phyloP scores from a whole-genome alignment of 2,329 filamentous ascomycete species.

The Seiridium cupressi region DNA sequence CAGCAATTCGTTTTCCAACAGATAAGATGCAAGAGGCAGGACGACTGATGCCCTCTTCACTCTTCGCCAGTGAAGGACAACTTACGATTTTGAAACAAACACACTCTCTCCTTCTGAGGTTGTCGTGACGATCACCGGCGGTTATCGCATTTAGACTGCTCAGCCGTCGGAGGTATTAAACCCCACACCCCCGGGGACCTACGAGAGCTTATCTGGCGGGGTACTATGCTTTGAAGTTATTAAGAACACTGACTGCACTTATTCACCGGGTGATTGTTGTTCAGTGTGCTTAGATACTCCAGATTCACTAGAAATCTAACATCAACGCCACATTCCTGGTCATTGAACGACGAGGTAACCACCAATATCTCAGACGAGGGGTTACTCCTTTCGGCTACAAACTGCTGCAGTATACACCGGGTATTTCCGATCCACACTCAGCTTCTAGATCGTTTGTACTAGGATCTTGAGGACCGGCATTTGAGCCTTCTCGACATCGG shows the following conservation, averaged over 20 bases:
- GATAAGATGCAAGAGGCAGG: background rate
- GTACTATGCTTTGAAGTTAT: conserved; percentile 1
- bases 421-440: no score
- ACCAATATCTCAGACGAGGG: no score
- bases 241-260: conserved; percentile 1
- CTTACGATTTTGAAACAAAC: background rate
- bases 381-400: no score
- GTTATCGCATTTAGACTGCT: conserved; percentile 3
- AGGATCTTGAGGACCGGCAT: no score
- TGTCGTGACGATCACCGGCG: conserved; percentile 5
- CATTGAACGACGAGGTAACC: no score
- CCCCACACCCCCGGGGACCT: background rate
- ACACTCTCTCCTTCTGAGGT: background rate
- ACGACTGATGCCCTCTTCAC: background rate
- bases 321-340: no score
- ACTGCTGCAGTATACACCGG: no score
- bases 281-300: no score
- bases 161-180: conserved; percentile 5
- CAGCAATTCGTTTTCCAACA: no score
- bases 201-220: conserved; percentile 6
- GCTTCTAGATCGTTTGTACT: no score
- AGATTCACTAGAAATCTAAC: no score
- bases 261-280: background rate
- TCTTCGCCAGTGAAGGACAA: background rate
- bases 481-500: no score